Evolutionary conservation across 805 yeast genomes (phyloP).

Genomic region (Lipomyces spencermartinsiae): DNA sequence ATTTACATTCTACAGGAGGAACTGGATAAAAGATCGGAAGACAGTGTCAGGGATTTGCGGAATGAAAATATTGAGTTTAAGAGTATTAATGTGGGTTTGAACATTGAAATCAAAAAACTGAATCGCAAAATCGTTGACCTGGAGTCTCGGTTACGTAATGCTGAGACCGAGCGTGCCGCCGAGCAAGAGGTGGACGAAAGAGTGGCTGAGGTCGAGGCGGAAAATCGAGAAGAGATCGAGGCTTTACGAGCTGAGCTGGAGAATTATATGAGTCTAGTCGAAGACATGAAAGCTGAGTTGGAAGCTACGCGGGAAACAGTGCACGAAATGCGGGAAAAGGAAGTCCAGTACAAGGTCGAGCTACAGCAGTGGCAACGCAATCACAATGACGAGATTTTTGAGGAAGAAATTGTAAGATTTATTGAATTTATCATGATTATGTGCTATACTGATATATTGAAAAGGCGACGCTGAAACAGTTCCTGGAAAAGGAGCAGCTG

Average conservation of each 20-base stretch:
- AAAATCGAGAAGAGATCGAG: slow-evolving; percentile 19
- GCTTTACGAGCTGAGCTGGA: slow-evolving; percentile 28
- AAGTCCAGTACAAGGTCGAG: slow-evolving; percentile 19
- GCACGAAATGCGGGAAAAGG: slow-evolving; percentile 13
- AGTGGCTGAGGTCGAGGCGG: slow-evolving; percentile 12
- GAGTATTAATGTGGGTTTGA: slow-evolving; percentile 33
- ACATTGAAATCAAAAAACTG: slow-evolving; percentile 35
- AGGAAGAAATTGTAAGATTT: slow-evolving; percentile 28
- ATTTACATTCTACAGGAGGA: slow-evolving; percentile 38
- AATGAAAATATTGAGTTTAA: slow-evolving; percentile 40
- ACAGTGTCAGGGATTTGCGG: slow-evolving; percentile 36
- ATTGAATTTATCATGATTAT: not conserved
- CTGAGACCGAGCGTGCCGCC: slow-evolving; percentile 11
- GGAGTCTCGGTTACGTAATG: slow-evolving; percentile 20
- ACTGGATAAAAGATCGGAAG: slow-evolving; percentile 40
- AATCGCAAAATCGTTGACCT: slow-evolving; percentile 33
- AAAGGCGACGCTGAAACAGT: slow-evolving; percentile 21
- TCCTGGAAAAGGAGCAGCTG: slow-evolving; percentile 31
- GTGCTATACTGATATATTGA: not conserved
- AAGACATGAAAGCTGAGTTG: slow-evolving; percentile 24
- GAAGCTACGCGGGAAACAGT: slow-evolving; percentile 15
- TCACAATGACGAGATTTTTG: slow-evolving; percentile 20
- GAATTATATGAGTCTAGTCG: slow-evolving; percentile 18
- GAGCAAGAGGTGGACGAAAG: not conserved
- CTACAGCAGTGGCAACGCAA: slow-evolving; percentile 13